A percentile compares a stretch with the other conserved stretches of the same genome.
Conservation (phyloP, 805 yeast genomes). For the Candida hispaniensis region DNA sequence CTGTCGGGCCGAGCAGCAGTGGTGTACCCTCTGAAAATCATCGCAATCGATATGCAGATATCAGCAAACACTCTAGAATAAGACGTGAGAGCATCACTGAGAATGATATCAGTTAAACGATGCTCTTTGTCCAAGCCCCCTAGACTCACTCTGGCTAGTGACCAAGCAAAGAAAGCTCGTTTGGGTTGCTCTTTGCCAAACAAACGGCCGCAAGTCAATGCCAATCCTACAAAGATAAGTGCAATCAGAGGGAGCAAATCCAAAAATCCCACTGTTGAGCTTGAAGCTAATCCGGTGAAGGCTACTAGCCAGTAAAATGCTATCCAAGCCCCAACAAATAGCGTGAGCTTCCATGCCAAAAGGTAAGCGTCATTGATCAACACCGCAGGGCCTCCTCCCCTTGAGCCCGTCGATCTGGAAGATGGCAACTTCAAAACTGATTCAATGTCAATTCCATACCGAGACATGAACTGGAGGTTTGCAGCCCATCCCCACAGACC, state of each 20-base stretch:
- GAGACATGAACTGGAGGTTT: slow-evolving; percentile 24
- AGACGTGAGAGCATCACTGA: slow-evolving; percentile 79
- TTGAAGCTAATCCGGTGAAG: not conserved
- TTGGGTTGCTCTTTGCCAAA: no score
- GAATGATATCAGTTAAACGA: slow-evolving; percentile 67
- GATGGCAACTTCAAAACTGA: slow-evolving; percentile 22
- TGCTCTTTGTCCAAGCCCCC: slow-evolving; percentile 50
- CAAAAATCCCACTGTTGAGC: no score
- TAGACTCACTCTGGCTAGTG: slow-evolving; percentile 38
- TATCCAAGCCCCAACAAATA: slow-evolving; percentile 8
- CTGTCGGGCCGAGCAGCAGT: slow-evolving; percentile 29
- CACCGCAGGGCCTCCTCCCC: no score
- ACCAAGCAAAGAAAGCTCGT: slow-evolving; percentile 36
- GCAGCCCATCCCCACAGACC: slow-evolving; percentile 31
- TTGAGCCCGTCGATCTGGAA: no score
- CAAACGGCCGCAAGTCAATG: slow-evolving; percentile 28
- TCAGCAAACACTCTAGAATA: slow-evolving; percentile 71
- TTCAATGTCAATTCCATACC: slow-evolving; percentile 23
- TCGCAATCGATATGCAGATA: slow-evolving; percentile 33
- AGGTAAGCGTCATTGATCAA: slow-evolving; percentile 22
- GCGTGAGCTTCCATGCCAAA: slow-evolving; percentile 11
- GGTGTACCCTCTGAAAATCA: slow-evolving; percentile 17
- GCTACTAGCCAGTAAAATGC: slow-evolving; percentile 1
- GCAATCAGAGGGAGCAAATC: slow-evolving; percentile 30
- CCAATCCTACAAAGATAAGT: slow-evolving; percentile 34